Evolutionary conservation across 1,139 yeast species (phyloP).

Genomic region (Blastobotrys petasosporus): DNA sequence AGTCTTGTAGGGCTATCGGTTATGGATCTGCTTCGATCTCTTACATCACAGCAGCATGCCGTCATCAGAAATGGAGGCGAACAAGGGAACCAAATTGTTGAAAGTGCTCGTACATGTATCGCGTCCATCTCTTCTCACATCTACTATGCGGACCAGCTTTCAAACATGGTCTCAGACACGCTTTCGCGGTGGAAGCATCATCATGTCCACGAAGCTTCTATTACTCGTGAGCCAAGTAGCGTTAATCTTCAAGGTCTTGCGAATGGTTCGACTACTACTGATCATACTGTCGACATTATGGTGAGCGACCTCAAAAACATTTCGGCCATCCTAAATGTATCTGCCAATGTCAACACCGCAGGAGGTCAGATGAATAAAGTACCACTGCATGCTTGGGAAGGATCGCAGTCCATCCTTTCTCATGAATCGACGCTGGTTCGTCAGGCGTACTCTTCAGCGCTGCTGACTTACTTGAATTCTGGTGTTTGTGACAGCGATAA

Average conservation of each 20-base stretch:
- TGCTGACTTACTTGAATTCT: slow-evolving; percentile 23
- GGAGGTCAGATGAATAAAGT: slow-evolving; percentile 17
- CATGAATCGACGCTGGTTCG: slow-evolving; percentile 26
- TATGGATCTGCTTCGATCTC: slow-evolving; percentile 66
- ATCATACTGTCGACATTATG: slow-evolving; percentile 8
- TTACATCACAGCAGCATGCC: slow-evolving; percentile 54
- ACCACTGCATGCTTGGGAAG: slow-evolving; percentile 30
- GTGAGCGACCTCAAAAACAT: slow-evolving; percentile 25
- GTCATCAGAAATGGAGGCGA: slow-evolving; percentile 31
- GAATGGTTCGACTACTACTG: neutral
- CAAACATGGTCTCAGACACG: slow-evolving; percentile 62
- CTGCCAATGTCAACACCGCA: slow-evolving; percentile 1
- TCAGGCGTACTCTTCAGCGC: slow-evolving; percentile 24
- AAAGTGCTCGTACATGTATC: slow-evolving; percentile 38
- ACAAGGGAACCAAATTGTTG: slow-evolving; percentile 19
- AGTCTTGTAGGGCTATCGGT: slow-evolving; percentile 86
- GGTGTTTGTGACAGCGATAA: slow-evolving; percentile 15
- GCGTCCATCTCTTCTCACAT: slow-evolving; percentile 63
- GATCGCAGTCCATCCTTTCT: slow-evolving; percentile 30
- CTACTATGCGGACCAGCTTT: slow-evolving; percentile 71
- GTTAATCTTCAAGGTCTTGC: slow-evolving; percentile 5
- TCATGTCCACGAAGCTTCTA: slow-evolving; percentile 10
- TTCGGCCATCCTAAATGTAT: slow-evolving; percentile 17
- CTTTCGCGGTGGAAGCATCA: slow-evolving; percentile 20
- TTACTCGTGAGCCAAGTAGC: slow-evolving; percentile 2